Evolutionary conservation across 371 early-diverging fungal species (phyloP).

Genomic region (Rozella allomycis): DNA sequence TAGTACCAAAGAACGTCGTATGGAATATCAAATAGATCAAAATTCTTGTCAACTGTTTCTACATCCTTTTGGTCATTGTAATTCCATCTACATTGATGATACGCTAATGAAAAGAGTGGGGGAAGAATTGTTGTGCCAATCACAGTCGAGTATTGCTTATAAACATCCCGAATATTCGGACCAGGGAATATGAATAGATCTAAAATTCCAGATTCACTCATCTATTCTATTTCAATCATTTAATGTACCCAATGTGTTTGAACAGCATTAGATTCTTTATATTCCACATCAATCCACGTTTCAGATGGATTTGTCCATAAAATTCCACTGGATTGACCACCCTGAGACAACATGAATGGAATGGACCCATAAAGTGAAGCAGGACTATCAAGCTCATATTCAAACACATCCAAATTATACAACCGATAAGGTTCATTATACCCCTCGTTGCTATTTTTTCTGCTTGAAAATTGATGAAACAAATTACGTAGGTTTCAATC

Average conservation of each 20-base stretch:
- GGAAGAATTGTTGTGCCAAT: slow-evolving; percentile 71
- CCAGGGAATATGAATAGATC: slow-evolving; percentile 81
- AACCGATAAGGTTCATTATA: slow-evolving; percentile 86
- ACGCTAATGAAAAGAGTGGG: slow-evolving; percentile 66
- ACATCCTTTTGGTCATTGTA: slow-evolving; percentile 68
- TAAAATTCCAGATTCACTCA: slow-evolving; percentile 69
- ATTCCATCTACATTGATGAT: slow-evolving; percentile 88
- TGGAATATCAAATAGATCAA: slow-evolving; percentile 64
- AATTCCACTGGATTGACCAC: slow-evolving; percentile 38
- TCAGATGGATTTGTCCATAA: slow-evolving; percentile 86
- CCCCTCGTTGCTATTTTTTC: slow-evolving; percentile 37
- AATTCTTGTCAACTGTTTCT: slow-evolving; percentile 44
- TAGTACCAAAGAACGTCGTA: slow-evolving; percentile 88
- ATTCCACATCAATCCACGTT: slow-evolving; percentile 88
- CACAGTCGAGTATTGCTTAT: slow-evolving; percentile 42
- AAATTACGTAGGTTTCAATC: slow-evolving; percentile 49
- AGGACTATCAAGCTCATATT: slow-evolving; percentile 73
- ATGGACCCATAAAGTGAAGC: slow-evolving; percentile 89
- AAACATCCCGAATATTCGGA: slow-evolving; percentile 41
- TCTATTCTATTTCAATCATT: slow-evolving; percentile 37
- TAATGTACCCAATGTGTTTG: slow-evolving; percentile 2
- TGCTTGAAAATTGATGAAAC: slow-evolving; percentile 11
- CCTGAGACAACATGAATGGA: slow-evolving; percentile 76
- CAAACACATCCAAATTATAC: slow-evolving; percentile 93
- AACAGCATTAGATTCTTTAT: slow-evolving; percentile 12